Evolutionary conservation across 2,329 filamentous ascomycete species (phyloP).

Genomic region (Exophiala sp.): DNA sequence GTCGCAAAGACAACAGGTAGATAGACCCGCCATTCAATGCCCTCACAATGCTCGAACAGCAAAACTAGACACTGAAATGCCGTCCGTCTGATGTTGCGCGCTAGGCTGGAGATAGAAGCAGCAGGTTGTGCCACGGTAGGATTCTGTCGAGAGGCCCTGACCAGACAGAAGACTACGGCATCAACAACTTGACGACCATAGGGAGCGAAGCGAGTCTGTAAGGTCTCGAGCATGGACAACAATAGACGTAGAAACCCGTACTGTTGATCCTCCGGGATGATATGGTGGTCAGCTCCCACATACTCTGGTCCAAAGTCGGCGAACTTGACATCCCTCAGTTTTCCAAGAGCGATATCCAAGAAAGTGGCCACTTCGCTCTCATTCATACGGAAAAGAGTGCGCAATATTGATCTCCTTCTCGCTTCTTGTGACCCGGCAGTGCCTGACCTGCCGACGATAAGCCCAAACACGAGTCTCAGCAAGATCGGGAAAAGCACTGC

Average conservation of each 20-base stretch:
- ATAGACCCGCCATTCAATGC: constrained; percentile 67
- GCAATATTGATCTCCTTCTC: constrained; percentile 65
- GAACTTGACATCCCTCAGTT: constrained; percentile 57
- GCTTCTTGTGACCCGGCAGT: constrained; percentile 72
- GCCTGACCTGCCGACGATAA: constrained; percentile 76
- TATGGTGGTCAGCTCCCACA: constrained; percentile 48
- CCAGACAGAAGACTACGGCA: constrained; percentile 72
- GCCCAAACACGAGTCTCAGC: constrained; percentile 79
- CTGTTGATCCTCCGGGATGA: constrained; percentile 69
- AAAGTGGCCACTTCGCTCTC: constrained; percentile 72
- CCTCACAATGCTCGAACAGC: constrained; percentile 66
- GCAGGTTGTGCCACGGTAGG: constrained; percentile 32
- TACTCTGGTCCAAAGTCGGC: constrained; percentile 43
- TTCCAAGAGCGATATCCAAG: constrained; percentile 71
- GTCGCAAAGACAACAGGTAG: constrained; percentile 65
- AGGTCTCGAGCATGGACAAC: constrained; percentile 66
- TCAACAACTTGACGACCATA: constrained; percentile 67
- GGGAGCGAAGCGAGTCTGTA: constrained; percentile 65
- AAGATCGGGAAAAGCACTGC: constrained; percentile 74
- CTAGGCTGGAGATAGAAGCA: constrained; percentile 31
- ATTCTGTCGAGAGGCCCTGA: constrained; percentile 51
- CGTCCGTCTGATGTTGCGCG: constrained; percentile 47
- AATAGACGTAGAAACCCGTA: constrained; percentile 84
- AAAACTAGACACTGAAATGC: constrained; percentile 78
- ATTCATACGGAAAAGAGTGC: constrained; percentile 71